Evolutionary conservation across 225 moss, liverwort and hornwort species (phyloP).

Genomic region (Ulota crispa): DNA sequence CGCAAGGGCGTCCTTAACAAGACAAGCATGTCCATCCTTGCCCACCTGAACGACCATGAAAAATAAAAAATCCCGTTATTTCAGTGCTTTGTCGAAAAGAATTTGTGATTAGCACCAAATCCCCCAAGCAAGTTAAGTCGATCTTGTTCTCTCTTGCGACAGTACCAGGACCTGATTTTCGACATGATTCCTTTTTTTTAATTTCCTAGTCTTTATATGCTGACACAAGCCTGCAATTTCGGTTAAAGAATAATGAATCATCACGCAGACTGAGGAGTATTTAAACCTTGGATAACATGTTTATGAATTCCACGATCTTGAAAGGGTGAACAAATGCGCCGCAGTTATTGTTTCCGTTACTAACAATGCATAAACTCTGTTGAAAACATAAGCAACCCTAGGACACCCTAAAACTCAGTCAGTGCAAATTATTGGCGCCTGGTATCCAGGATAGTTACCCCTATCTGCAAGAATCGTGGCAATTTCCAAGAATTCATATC

Average conservation of each 20-base stretch:
- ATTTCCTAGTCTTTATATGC: not conserved
- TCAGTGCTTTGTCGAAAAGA: too few relatives aligned
- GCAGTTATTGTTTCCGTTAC: not conserved
- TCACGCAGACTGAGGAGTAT: not conserved
- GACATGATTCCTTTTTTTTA: not conserved
- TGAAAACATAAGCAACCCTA: not conserved
- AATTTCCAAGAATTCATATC: not conserved
- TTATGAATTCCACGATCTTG: not conserved
- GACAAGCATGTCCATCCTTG: constrained; percentile 63
- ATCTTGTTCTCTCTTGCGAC: not conserved
- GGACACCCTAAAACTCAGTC: not conserved
- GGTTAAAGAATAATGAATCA: not conserved
- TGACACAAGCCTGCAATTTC: not conserved
- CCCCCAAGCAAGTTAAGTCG: not conserved
- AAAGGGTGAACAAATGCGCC: not conserved
- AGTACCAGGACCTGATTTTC: not conserved
- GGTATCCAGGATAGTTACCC: not conserved
- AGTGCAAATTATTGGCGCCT: not conserved
- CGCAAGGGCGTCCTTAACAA: constrained; percentile 65
- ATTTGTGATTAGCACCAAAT: too few relatives aligned
- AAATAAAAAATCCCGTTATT: too few relatives aligned
- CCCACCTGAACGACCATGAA: too few relatives aligned
- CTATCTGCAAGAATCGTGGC: not conserved
- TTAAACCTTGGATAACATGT: not conserved
- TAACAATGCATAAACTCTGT: not conserved